Conservation (phyloP, 2,329 filamentous ascomycete genomes). For the Neopestalotiopsis clavispora region DNA sequence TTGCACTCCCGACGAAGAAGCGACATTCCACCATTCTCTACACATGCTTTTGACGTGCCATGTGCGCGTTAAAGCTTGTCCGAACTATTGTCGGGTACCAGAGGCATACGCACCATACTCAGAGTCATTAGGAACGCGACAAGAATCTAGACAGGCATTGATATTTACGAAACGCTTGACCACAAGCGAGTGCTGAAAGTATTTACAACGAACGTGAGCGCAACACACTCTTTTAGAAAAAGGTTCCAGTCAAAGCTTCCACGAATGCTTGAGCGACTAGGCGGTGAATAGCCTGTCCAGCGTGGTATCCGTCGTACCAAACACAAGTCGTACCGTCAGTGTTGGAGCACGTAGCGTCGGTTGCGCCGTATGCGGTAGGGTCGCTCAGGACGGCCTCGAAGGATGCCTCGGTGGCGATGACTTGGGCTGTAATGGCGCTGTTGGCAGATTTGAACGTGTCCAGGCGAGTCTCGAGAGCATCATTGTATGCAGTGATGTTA, state of each 20-base stretch:
- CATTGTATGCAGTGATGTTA: conserved; percentile 26
- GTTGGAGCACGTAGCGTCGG: conserved; percentile 24
- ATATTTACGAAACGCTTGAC: conserved; percentile 4
- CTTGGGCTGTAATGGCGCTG: conserved; percentile 19
- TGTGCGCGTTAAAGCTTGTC: too few relatives aligned
- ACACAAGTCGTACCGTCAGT: conserved; percentile 25
- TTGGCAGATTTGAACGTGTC: conserved; percentile 21
- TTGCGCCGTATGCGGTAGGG: conserved; percentile 27
- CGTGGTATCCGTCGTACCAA: conserved; percentile 26
- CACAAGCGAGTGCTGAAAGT: not conserved
- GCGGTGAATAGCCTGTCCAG: conserved; percentile 25
- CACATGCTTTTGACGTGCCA: too few relatives aligned
- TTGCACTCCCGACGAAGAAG: too few relatives aligned
- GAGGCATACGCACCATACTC: not conserved
- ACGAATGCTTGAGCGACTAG: conserved; percentile 23
- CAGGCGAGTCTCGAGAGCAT: conserved; percentile 21
- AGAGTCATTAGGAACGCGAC: not conserved
- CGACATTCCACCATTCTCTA: too few relatives aligned
- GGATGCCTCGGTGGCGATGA: conserved; percentile 24
- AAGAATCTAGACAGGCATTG: too few relatives aligned
- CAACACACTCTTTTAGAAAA: conserved; percentile 20
- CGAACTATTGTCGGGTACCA: too few relatives aligned
- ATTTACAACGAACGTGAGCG: not conserved
- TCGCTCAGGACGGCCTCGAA: conserved; percentile 22
- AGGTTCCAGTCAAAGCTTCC: conserved; percentile 20